Evolutionary conservation across 1,139 yeast species (phyloP), one percentile per base, ranked within the genome.

Genomic region (Meyerozyma guilliermondii): DNA sequence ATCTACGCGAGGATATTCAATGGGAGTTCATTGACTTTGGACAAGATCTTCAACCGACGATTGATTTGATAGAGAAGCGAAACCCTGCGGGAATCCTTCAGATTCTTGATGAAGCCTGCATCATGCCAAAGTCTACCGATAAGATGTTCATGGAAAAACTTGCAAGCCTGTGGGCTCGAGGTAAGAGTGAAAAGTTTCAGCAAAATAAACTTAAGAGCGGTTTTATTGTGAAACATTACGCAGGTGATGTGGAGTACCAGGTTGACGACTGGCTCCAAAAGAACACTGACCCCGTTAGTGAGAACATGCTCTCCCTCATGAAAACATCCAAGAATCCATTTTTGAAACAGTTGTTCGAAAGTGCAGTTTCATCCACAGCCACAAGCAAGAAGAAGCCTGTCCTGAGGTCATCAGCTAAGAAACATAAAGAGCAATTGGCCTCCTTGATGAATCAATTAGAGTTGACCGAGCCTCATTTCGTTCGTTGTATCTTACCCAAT

Each of bases 11-110:
- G 65, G 87, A 89, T 51, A 92, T 94, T 45, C 91, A 87, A 50
- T 94, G 99, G 99, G 85, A 89, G 53, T 94, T 87, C 51, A 85
- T 91, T 40, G 98, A 94, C 61, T 94, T 89, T 64, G 98, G 98
- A n/a, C 87, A 84, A 49, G 98, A 94, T 60, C 70, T 92, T 43
- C 96, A 92, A 60, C 95, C 95, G 22, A 92, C 98, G 0, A 92
- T 94, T 40, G 95, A 92, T 53, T 71, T 94, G 45, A 89, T 94
- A 44, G 98, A 92, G 63, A 68, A 74, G 1, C 80, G 78, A 53
- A 67, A 71, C 22, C 95, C 95, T 6, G 77, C 89, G 66, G 97
- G 98, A 44, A 76, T 94, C n/a, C 78, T 94, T 46, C 85, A 95
- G 16, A 74, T 89, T 27, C 72, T 94, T 38, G 96, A 94, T 59